phyloP scores from a whole-genome alignment of 495 filamentous ascomycete species.

The Neurospora sp. region DNA sequence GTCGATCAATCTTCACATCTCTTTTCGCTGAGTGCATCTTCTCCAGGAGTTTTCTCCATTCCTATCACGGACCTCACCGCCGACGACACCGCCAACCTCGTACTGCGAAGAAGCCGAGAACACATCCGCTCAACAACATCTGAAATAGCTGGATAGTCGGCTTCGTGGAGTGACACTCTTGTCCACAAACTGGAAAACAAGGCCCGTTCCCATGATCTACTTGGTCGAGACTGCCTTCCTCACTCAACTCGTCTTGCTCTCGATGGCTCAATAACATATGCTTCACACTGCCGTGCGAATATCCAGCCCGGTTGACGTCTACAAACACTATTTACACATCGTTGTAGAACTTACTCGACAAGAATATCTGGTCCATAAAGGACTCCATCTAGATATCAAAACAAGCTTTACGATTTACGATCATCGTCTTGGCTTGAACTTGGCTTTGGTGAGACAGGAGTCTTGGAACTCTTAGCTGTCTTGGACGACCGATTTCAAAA shows the following conservation, averaged over 20 bases:
- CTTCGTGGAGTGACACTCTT: background rate
- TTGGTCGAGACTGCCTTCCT: background rate
- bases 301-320: background rate
- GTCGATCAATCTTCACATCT: background rate
- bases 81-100: background rate
- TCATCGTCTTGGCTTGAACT: background rate
- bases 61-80: background rate
- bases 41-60: background rate
- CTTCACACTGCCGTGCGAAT: background rate
- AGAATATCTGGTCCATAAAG: background rate
- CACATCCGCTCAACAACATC: background rate
- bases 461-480: background rate
- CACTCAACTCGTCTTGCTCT: background rate
- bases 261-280: background rate
- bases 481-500: slow-evolving; percentile 23
- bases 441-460: background rate
- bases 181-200: background rate
- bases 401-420: background rate
- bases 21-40: background rate
- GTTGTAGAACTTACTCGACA: background rate
- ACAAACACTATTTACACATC: background rate
- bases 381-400: slow-evolving; percentile 12
- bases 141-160: background rate
- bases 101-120: background rate
- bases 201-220: background rate